Base-by-base conservation (phyloP, 202 grass and related monocot species). In the Saccharum hybrid region DNA sequence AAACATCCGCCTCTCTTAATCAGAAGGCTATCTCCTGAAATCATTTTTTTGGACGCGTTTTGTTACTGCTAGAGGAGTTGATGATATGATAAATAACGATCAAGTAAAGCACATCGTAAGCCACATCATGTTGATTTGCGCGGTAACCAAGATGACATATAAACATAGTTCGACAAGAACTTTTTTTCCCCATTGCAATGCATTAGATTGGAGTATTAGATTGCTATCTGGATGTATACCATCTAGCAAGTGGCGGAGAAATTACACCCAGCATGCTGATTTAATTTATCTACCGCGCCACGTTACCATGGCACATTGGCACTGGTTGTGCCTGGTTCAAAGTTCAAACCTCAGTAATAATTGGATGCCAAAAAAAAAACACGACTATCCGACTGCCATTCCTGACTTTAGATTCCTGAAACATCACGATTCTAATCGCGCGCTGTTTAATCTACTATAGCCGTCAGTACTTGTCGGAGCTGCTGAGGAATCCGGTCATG, bases 401-500 rank as follows among this genome's bases (percentile, higher is more conserved):
- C 66, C 21, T 31, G 13, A 31, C 22, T 76, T 62, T 23, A 43
- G 8, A 43, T 45, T 18, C 8, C 41, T 5, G 28, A 2, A 49
- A 49, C 10, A 6, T 2, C 4, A 22, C 19, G 36, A 16, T 64
- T 64, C 12, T 59, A 10, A 18, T 10, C 14, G 2, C 45, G 23
- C 15, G 18, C 21, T 22, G 12, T 14, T 80, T 5, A 1, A 68
- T 72, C 22, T 3, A 15, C 0, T 43, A 19, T 8, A 19, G 8
- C 15, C 4, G 22, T 31, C 42, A 59, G 46, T 84, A 60, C 37
- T 84, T n/a, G 23, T 84, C 82, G 49, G 82, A 79, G 74, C 36
- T 42, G 49, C 91, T 80, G n/a, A 94, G 81, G 79, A 89, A 94
- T 14, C 92, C 92, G 43, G 89, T 94, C 89, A 89, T 85, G 30